phyloP scores from a whole-genome alignment of 257 asterid genomes.

The Solanum chaucha region DNA sequence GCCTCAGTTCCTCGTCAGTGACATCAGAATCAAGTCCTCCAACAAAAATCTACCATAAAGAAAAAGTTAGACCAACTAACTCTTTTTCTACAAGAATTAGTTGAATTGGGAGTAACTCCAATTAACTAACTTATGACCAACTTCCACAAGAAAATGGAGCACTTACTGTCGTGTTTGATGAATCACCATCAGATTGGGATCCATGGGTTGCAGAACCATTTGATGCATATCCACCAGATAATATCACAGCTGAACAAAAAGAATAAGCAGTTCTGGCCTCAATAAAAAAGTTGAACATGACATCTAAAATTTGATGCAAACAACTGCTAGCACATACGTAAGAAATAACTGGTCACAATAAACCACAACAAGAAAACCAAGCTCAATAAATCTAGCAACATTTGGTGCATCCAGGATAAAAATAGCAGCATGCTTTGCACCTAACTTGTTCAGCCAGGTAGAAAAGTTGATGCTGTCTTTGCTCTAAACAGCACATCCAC shows the following conservation, averaged over 20 bases:
- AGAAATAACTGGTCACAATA: background rate
- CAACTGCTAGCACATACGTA: background rate
- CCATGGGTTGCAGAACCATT: slow-evolving; percentile 54
- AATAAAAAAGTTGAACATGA: background rate
- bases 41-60: slow-evolving; percentile 28
- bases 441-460: background rate
- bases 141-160: slow-evolving; percentile 7
- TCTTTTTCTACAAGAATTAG: background rate
- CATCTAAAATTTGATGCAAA: background rate
- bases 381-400: background rate
- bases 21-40: slow-evolving; percentile 85
- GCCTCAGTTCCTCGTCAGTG: slow-evolving; percentile 80
- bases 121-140: background rate
- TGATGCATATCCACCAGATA: slow-evolving; percentile 71
- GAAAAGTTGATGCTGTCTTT: background rate
- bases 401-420: background rate
- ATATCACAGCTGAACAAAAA: slow-evolving; percentile 47
- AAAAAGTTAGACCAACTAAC: background rate
- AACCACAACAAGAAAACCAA: background rate
- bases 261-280: background rate
- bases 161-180: slow-evolving; percentile 92
- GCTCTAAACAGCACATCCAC: background rate
- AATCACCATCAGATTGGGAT: slow-evolving; percentile 48
- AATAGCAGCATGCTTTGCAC: background rate
- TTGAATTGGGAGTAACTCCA: background rate